These are phyloP conservation scores for Panaeolus papilionaceus DNA, from an alignment of 768 basidiomycete genomes.

Conservation along the genomic window DNA sequence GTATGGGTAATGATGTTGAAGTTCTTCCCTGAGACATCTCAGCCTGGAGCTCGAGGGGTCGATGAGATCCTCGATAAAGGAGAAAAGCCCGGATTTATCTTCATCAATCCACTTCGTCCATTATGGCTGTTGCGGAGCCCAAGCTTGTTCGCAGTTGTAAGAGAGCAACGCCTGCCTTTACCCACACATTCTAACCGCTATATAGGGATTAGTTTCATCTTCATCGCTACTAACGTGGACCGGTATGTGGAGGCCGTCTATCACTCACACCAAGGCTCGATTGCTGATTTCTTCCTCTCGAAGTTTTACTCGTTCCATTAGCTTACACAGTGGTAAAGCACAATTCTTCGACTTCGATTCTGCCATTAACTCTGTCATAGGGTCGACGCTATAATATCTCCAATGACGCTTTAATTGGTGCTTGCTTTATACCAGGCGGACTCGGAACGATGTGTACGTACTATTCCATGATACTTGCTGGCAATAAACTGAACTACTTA, in stretches of 20 bases:
- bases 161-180: constrained; percentile 27
- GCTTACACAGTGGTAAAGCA: constrained; percentile 64
- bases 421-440: constrained; percentile 65
- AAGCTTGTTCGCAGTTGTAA: constrained; percentile 59
- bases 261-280: background rate
- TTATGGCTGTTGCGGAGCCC: constrained; percentile 62
- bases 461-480: background rate
- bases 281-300: constrained; percentile 19
- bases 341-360: constrained; percentile 25
- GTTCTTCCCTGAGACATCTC: constrained; percentile 72
- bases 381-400: constrained; percentile 60
- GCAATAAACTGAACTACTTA: background rate
- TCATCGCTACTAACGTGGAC: constrained; percentile 43
- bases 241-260: constrained; percentile 36
- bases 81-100: constrained; percentile 37
- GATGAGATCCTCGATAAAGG: constrained; percentile 43
- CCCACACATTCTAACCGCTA: background rate
- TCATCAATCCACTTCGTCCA: constrained; percentile 65
- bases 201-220: constrained; percentile 38
- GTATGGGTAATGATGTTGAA: constrained; percentile 46
- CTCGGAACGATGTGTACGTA: constrained; percentile 62
- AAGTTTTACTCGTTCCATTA: constrained; percentile 64
- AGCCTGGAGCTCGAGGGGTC: constrained; percentile 61
- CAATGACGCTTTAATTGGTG: constrained; percentile 63
- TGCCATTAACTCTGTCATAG: constrained; percentile 36